Conservation (phyloP, 495 filamentous ascomycete species). For the Gamarada debralockiae region DNA sequence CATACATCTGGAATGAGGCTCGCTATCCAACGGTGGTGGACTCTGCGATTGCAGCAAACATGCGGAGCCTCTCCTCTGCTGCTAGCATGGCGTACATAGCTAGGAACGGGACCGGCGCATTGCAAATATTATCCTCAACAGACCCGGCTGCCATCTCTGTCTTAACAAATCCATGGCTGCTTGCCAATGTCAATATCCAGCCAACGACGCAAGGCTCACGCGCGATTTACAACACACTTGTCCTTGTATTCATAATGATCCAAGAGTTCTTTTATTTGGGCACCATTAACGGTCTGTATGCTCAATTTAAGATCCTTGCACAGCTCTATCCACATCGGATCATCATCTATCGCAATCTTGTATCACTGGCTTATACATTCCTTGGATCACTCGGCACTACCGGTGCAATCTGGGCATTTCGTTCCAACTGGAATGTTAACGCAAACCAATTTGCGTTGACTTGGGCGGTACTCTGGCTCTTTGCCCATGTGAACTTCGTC, state of each 20-base stretch:
- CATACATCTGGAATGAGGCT: constrained; percentile 48
- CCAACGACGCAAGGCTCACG: constrained; percentile 45
- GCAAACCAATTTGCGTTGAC: constrained; percentile 41
- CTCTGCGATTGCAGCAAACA: constrained; percentile 24
- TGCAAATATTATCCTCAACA: constrained; percentile 25
- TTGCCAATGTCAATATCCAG: constrained; percentile 37
- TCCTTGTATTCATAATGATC: constrained; percentile 44
- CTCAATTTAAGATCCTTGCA: constrained; percentile 39
- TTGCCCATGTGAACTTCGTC: constrained; percentile 47
- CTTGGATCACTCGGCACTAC: constrained; percentile 40
- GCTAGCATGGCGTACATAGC: constrained; percentile 34
- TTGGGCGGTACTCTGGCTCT: constrained; percentile 49
- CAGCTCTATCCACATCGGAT: constrained; percentile 35
- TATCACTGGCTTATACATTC: constrained; percentile 40
- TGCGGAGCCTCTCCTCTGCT: constrained; percentile 30
- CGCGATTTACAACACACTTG: constrained; percentile 47
- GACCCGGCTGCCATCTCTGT: constrained; percentile 30
- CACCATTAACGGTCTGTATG: constrained; percentile 38
- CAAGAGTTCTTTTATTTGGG: constrained; percentile 53
- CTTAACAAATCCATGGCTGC: constrained; percentile 39
- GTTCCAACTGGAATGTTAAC: constrained; percentile 40
- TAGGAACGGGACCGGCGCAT: constrained; percentile 28
- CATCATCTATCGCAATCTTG: constrained; percentile 35
- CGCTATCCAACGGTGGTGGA: constrained; percentile 43
- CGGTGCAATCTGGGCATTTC: constrained; percentile 50